Evolutionary conservation across 306 rosid species (phyloP).

Genomic region (Coriaria nepalensis): DNA sequence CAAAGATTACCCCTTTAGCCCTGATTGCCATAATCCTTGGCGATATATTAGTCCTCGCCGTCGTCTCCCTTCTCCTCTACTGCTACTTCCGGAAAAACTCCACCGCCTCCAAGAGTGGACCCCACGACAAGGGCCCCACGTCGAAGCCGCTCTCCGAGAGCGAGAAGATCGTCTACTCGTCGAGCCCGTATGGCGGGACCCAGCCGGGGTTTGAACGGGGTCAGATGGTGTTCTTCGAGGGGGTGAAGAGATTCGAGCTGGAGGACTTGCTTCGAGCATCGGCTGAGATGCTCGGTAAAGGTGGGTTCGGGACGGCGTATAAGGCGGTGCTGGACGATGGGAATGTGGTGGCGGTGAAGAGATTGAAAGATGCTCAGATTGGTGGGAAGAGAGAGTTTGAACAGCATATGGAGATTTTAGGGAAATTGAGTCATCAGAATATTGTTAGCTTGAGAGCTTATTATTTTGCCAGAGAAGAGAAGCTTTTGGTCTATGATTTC

Average conservation of each 20-base stretch:
- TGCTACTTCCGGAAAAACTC: slow-evolving; percentile 52
- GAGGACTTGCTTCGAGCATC: slow-evolving; percentile 77
- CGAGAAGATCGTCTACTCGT: slow-evolving; percentile 69
- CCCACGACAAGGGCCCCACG: slow-evolving; percentile 19
- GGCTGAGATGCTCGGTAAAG: slow-evolving; percentile 89
- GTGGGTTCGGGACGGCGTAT: slow-evolving; percentile 71
- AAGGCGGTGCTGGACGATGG: slow-evolving; percentile 86
- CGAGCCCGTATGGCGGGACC: slow-evolving; percentile 59
- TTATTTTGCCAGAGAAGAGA: slow-evolving; percentile 70
- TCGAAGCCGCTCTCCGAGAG: slow-evolving; percentile 37
- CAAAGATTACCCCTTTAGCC: slow-evolving; percentile 33
- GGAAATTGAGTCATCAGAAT: slow-evolving; percentile 38
- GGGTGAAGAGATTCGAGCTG: slow-evolving; percentile 54
- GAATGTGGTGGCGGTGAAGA: slow-evolving; percentile 66
- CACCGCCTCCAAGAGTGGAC: slow-evolving; percentile 20
- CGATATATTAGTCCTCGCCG: slow-evolving; percentile 35
- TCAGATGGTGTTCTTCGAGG: slow-evolving; percentile 73
- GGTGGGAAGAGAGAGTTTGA: slow-evolving; percentile 73
- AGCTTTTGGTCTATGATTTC: slow-evolving; percentile 64
- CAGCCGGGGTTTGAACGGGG: slow-evolving; percentile 48
- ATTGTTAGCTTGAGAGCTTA: slow-evolving; percentile 58
- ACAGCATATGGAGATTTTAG: slow-evolving; percentile 62
- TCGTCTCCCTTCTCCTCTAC: slow-evolving; percentile 55
- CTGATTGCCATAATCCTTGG: slow-evolving; percentile 51
- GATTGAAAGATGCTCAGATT: slow-evolving; percentile 51